Base-by-base conservation (phyloP, 2,329 filamentous ascomycete species). In the Penicillium sp. region DNA sequence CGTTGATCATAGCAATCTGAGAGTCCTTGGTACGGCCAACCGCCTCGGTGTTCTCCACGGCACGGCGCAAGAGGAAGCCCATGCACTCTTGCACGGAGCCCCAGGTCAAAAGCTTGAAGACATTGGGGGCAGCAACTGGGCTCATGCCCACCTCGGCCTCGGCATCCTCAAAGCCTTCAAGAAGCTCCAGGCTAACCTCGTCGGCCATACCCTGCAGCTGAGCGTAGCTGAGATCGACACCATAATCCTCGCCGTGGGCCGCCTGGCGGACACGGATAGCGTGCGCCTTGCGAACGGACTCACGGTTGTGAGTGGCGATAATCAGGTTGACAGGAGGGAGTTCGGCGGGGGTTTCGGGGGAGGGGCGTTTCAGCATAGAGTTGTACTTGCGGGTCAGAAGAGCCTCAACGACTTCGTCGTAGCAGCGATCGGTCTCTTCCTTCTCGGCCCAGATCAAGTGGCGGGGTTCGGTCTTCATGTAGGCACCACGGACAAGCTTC, bases 201-300 rank as follows among this genome's bases (percentile, higher is more conserved):
- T 97, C 91, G 1, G 91, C 91, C 91, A 97, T 97, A 36, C 91
- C 90, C 73, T 91, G 86, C 1, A 96, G 79, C 71, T 96, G 90
- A 3, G 86, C 86, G 66, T 88, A 90, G 33, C 73, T 70, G 2
- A 81, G 68, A 11, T 76, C 71, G 40, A 73, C 66, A 35, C 67
- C 63, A 41, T 65, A 62, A 40, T 56, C 43, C 54, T 72, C 65
- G 34, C 76, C 76, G 3, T 65, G 56, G n/a, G 66, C 65, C 18
- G 76, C 73, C 43, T 82, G 74, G 11, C 69, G 55, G 44, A 64
- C 59, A 29, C 70, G 70, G 29, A 75, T 58, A 26, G 65, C 63
- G 51, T 77, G 76, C 12, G 79, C 79, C 51, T 73, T 73, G 38
- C 67, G 63, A 39, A 82, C 74, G 4, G 78, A 78, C 40, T 73